Base-by-base conservation (phyloP, 257 asterid genomes). In the Gardenia jasminoides region DNA sequence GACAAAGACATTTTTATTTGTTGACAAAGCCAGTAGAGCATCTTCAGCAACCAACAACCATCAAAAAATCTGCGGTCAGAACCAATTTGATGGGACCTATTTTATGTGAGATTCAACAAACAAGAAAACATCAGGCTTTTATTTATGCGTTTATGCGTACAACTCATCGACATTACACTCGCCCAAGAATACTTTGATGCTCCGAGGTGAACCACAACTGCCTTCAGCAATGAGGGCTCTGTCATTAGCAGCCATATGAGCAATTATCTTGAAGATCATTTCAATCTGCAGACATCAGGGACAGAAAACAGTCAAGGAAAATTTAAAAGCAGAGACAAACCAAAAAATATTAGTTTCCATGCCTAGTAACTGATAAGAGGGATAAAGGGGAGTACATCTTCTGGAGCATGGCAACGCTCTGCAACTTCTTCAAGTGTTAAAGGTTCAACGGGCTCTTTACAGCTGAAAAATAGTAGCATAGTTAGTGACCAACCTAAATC, bases 191-290 rank as follows among this genome's bases (percentile, higher is more conserved):
- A 92, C 98, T 87, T 91, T 96, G 79, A 93, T 39, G 88, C 98
- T 96, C 70, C 96, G 80, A 16, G 99, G 98, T 7, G 98, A 90
- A 79, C 99, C 99, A 74, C 99, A 96, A 71, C 87, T 90, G 58
- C 99, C 99, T 90, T 96, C 99, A 16, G 92, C 98, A 22, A 96
- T 92, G 52, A 96, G 90, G 80, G 98, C 99, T 94, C 99, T 91
- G 82, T 93, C 98, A 69, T 96, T 96, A 59, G 99, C 97, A 78
- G 99, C 94, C 96, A 96, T 92, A 87, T 96, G 99, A 0, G 93
- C 91, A 10, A 96, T 83, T 41, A 96, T 93, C 95, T 96, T 96
- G 79, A 92, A 93, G 65, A 96, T 96, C 98, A 96, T 96, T 81
- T 96, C 99, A 84, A 96, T 91, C 99, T 96, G 98, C 85, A 80